Evolutionary conservation across 768 basidiomycete species (phyloP), one percentile per base, ranked within the genome.

Genomic region (Boletus rubescentipes): DNA sequence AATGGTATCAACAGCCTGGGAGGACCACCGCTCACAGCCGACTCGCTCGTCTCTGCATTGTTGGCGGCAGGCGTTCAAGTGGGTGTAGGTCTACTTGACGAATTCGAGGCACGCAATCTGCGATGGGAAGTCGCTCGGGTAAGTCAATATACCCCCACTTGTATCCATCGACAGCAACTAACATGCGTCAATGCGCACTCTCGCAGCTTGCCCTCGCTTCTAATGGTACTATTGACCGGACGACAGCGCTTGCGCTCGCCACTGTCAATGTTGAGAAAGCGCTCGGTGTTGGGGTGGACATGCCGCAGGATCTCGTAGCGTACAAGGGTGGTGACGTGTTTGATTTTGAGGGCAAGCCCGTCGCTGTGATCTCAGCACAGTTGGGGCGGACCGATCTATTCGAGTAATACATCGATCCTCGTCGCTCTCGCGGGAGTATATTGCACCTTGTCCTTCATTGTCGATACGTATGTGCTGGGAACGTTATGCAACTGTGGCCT

Each of bases 11-110:
- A 40, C 18, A 83, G 86, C 65, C 68, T 84, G 37, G 82, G 88
- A 23, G 91, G 92, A 1, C 85, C 85, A 2, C 92, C 92, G 0
- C 65, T 86, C 18, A 77, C 84, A 5, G 69, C 75, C 18, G 74
- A 86, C 6, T 85, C 79, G 1, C 71, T 83, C 0, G 68, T 87
- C 9, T 75, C 76, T 7, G 75, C 70, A 2, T 74, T 93, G 31
- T 68, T 87, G 12, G 67, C 75, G 5, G 76, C 83, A 29, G 81
- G 83, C 7, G 84, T 94, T 3, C 82, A 82, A 18, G 81, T 87
- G 9, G 86, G 76, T 0, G 63, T 89, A 18, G 87, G 84, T 18
- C 55, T 78, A 4, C 44, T 38, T n/a, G 69, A 75, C 9, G 69
- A 58, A 20, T 61, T 63, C 42, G 64, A 69, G n/a, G 71, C 66